Conservation (phyloP, 768 basidiomycete genomes). For the Lepiota brunneoincarnata region DNA sequence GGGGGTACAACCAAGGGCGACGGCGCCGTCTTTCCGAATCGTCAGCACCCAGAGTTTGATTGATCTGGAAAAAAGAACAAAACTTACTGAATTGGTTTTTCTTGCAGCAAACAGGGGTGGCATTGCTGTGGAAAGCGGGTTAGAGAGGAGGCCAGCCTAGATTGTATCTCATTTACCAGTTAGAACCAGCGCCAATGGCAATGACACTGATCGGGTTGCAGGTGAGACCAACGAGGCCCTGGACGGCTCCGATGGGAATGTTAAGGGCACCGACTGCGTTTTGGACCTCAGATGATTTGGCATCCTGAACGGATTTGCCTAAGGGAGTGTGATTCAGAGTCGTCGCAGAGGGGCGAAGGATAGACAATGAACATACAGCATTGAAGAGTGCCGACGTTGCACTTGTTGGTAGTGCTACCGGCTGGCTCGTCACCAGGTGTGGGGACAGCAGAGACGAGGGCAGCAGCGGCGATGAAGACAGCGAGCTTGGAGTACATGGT, state of each 20-base stretch:
- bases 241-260: neutral
- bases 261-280: neutral
- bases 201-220: slow-evolving; percentile 21
- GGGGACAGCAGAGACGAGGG: too few species aligned
- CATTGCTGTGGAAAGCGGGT: slow-evolving; percentile 5
- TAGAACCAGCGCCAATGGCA: slow-evolving; percentile 15
- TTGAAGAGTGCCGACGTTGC: neutral
- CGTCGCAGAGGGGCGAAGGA: neutral
- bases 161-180: slow-evolving; percentile 12
- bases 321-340: neutral
- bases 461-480: neutral
- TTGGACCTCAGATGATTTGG: neutral
- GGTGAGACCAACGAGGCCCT: slow-evolving; percentile 13
- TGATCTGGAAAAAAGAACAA: neutral
- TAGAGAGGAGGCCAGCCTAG: neutral
- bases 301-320: neutral
- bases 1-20: slow-evolving; percentile 19
- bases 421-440: too few species aligned
- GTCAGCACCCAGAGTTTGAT: neutral
- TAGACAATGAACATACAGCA: neutral
- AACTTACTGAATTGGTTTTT: slow-evolving; percentile 18
- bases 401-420: neutral
- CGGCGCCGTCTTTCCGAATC: slow-evolving; percentile 12
- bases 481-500: slow-evolving; percentile 1
- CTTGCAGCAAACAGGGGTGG: slow-evolving; percentile 20